Evolutionary conservation across 495 filamentous ascomycete species (phyloP).

Genomic region (Viridothelium virens): DNA sequence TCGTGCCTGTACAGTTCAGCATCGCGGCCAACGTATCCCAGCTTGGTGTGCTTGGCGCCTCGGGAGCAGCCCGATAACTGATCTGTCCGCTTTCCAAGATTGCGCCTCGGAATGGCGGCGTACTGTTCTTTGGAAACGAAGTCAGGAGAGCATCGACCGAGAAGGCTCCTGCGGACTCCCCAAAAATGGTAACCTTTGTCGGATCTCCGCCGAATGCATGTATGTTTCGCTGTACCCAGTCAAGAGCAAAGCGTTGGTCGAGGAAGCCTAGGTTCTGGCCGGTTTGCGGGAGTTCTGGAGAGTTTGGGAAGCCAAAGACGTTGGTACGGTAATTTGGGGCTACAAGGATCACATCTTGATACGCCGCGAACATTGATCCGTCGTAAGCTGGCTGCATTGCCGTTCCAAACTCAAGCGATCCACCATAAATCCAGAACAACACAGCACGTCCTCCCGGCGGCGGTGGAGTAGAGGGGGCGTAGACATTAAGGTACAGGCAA

Average conservation of each 20-base stretch:
- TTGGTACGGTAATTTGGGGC: slow-evolving; percentile 29
- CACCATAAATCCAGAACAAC: slow-evolving; percentile 35
- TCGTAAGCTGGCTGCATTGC: slow-evolving; percentile 27
- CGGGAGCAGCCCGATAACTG: slow-evolving; percentile 11
- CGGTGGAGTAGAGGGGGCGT: slow-evolving; percentile 27
- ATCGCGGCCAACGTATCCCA: slow-evolving; percentile 17
- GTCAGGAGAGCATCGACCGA: slow-evolving; percentile 25
- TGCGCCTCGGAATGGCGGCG: slow-evolving; percentile 29
- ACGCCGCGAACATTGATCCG: slow-evolving; percentile 26
- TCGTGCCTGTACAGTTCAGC: slow-evolving; percentile 17
- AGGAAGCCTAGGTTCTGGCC: slow-evolving; percentile 30
- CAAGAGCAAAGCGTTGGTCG: slow-evolving; percentile 28
- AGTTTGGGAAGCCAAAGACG: slow-evolving; percentile 31
- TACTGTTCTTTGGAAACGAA: slow-evolving; percentile 20
- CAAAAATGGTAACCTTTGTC: slow-evolving; percentile 23
- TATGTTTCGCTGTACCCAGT: slow-evolving; percentile 31
- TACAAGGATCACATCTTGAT: slow-evolving; percentile 30
- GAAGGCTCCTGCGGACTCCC: slow-evolving; percentile 19
- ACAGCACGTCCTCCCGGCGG: slow-evolving; percentile 26
- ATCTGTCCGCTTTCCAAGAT: slow-evolving; percentile 23
- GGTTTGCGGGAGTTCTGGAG: slow-evolving; percentile 21
- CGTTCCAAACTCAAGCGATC: slow-evolving; percentile 27
- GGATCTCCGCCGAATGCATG: slow-evolving; percentile 28
- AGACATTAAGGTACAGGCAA: slow-evolving; percentile 38
- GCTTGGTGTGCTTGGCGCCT: slow-evolving; percentile 8